phyloP scores from a whole-genome alignment of 2,329 filamentous ascomycete genomes.

The Fusarium falciforme region DNA sequence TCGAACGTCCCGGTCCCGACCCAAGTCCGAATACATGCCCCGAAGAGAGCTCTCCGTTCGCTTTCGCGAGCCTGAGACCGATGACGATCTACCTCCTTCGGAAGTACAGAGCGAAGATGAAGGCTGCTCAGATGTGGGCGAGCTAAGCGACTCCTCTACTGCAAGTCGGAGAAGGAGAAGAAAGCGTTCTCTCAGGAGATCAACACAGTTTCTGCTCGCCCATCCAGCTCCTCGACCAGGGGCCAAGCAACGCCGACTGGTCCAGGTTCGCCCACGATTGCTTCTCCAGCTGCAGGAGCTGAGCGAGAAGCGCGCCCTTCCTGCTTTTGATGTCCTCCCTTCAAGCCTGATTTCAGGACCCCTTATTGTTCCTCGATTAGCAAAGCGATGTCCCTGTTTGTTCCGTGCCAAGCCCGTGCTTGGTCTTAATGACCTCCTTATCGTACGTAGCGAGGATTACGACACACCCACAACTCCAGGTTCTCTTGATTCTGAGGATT shows the following conservation, averaged over 20 bases:
- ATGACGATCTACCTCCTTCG: slow-evolving; percentile 35
- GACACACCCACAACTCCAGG: slow-evolving; percentile 42
- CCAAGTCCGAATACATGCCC: slow-evolving; percentile 53
- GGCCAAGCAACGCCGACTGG: slow-evolving; percentile 72
- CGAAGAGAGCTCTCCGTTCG: slow-evolving; percentile 58
- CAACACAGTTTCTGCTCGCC: slow-evolving; percentile 74
- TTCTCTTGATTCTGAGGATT: slow-evolving; percentile 57
- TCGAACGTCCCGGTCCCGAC: slow-evolving; percentile 42
- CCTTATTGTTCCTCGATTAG: slow-evolving; percentile 68
- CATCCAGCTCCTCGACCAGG: slow-evolving; percentile 72
- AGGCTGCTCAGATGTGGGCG: slow-evolving; percentile 56
- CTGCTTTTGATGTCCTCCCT: slow-evolving; percentile 79
- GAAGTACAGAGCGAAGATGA: slow-evolving; percentile 60
- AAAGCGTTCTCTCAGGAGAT: slow-evolving; percentile 63
- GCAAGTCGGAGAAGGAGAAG: slow-evolving; percentile 51
- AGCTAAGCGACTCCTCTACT: slow-evolving; percentile 59
- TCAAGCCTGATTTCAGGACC: slow-evolving; percentile 68
- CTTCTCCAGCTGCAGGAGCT: slow-evolving; percentile 79
- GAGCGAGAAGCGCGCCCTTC: slow-evolving; percentile 70
- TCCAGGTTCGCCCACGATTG: slow-evolving; percentile 75
- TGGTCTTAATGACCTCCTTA: slow-evolving; percentile 75
- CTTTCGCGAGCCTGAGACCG: slow-evolving; percentile 55
- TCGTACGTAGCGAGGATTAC: slow-evolving; percentile 79
- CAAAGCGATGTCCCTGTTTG: slow-evolving; percentile 71
- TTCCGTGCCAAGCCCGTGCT: slow-evolving; percentile 73